Evolutionary conservation across 2,329 filamentous ascomycete species (phyloP).

Genomic region (Penicillium sp.): DNA sequence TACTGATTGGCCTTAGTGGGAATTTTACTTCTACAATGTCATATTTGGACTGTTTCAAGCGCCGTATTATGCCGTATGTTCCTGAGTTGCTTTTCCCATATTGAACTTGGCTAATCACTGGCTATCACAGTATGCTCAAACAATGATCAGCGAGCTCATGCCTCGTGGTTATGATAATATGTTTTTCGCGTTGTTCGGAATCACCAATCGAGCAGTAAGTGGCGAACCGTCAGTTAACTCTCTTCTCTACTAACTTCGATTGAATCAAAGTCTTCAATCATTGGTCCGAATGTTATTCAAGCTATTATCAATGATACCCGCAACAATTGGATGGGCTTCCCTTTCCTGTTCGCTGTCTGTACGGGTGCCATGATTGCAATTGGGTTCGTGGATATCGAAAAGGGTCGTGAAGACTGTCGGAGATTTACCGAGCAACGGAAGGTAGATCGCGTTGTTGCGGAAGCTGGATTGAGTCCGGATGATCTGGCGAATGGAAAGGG

Average conservation of each 20-base stretch:
- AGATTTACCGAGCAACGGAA: conserved; percentile 39
- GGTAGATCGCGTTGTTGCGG: conserved; percentile 26
- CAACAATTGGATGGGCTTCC: conserved; percentile 48
- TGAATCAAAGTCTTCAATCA: conserved; percentile 40
- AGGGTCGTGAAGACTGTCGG: conserved; percentile 41
- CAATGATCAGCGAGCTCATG: conserved; percentile 47
- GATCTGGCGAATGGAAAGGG: conserved; percentile 13
- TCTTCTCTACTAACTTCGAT: neutral
- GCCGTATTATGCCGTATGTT: conserved; percentile 42
- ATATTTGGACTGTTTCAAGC: conserved; percentile 46
- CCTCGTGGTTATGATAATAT: conserved; percentile 46
- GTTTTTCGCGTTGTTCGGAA: conserved; percentile 47
- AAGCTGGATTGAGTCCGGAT: conserved; percentile 24
- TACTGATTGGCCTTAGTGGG: conserved; percentile 30
- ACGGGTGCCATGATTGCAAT: conserved; percentile 40
- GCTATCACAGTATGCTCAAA: conserved; percentile 38
- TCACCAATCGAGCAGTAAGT: conserved; percentile 45
- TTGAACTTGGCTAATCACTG: neutral
- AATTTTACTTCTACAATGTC: conserved; percentile 47
- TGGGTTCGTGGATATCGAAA: conserved; percentile 42
- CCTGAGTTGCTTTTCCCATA: neutral
- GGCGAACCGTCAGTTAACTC: neutral
- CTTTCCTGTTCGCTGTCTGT: conserved; percentile 43
- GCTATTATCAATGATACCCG: conserved; percentile 44
- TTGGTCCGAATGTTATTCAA: conserved; percentile 46